Base-by-base conservation (phyloP, 768 basidiomycete genomes). In the Pulveroboletus sp. region DNA sequence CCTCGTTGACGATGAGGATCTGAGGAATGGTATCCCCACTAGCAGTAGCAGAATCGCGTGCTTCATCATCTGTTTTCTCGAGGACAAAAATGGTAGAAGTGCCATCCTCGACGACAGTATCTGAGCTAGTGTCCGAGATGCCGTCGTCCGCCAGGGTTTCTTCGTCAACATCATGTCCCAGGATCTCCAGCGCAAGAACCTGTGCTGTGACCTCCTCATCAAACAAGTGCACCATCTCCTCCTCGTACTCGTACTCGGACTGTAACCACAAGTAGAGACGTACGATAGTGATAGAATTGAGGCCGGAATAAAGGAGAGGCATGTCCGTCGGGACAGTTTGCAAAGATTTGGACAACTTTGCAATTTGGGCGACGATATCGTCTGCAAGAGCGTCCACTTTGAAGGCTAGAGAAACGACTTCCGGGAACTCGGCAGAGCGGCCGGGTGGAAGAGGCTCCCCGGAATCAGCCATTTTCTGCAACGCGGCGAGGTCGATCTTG, bases 241-340 rank as follows among this genome's bases (percentile, higher is more conserved):
- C 66, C 12, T 49, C 56, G 38, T 64, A 68, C 43, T 69, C 65
- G 43, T 61, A 50, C 23, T 62, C 63, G 21, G 61, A 67, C 50
- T 66, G 68, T 48, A 70, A 50, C 69, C 68, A 70, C 57, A 63
- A 57, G 52, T 63, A 56, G 23, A 71, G 55, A 27, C 60, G 56
- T 17, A 63, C 58, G 7, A 66, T 54, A 6, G 62, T 67, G 51
- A 59, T 59, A 33, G 66, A 61, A 31, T 66, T 65, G 39, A 72
- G 65, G 36, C 67, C 68, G 0, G 64, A 58, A 49, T 65, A 63
- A 29, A 65, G 57, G 23, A 72, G 61, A 2, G 70, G 63, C 25
- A 55, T 57, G 53, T 69, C 65, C 39, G 57, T 60, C 11, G 61
- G 57, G 25, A 72, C 33, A 14, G 61, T 45, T 16, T 57, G 56